Percentiles rank a stretch among this genome's conserved stretches.
Conservation (phyloP, 768 basidiomycete species). For the Rhodotorula babjevae region DNA sequence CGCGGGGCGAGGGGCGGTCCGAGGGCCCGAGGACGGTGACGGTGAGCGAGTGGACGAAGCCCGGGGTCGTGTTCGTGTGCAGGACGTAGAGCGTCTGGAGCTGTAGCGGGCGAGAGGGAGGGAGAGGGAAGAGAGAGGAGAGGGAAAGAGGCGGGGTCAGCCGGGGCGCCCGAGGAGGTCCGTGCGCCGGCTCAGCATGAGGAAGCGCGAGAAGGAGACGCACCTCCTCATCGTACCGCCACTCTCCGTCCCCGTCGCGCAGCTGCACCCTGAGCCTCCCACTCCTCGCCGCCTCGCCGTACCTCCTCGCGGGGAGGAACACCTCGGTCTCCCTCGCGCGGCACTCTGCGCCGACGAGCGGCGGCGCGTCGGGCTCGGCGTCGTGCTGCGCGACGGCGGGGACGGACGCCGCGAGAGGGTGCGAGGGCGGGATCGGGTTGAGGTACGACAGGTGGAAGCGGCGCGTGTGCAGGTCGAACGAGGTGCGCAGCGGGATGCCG, state of each 20-base stretch:
- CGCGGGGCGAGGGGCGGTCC: slow-evolving; percentile 9
- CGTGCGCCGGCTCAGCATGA: too few species aligned
- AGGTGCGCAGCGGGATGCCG: slow-evolving; percentile 59
- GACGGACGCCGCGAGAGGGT: slow-evolving; percentile 14
- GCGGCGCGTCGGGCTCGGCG: slow-evolving; percentile 48
- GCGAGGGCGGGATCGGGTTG: slow-evolving; percentile 55
- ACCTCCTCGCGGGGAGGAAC: slow-evolving; percentile 61
- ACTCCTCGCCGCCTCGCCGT: slow-evolving; percentile 47
- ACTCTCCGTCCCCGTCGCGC: slow-evolving; percentile 54
- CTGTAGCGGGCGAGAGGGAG: background rate
- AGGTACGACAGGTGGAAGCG: slow-evolving; percentile 50
- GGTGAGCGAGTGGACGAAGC: slow-evolving; percentile 30
- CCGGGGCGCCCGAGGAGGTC: too few species aligned
- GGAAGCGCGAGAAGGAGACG: background rate
- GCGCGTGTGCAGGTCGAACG: slow-evolving; percentile 27
- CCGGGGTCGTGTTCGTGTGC: slow-evolving; percentile 30
- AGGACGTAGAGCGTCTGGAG: slow-evolving; percentile 73
- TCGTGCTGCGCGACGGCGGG: slow-evolving; percentile 5
- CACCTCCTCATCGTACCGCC: slow-evolving; percentile 57
- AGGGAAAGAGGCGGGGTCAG: too few species aligned
- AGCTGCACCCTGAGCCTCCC: slow-evolving; percentile 60
- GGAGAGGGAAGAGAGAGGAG: background rate
- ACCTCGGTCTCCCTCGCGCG: slow-evolving; percentile 67
- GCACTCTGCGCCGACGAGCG: slow-evolving; percentile 49
- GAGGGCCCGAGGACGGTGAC: slow-evolving; percentile 17